These are phyloP conservation scores for Rubia balearica DNA, from an alignment of 305 asterid genomes.

Conservation along the genomic window DNA sequence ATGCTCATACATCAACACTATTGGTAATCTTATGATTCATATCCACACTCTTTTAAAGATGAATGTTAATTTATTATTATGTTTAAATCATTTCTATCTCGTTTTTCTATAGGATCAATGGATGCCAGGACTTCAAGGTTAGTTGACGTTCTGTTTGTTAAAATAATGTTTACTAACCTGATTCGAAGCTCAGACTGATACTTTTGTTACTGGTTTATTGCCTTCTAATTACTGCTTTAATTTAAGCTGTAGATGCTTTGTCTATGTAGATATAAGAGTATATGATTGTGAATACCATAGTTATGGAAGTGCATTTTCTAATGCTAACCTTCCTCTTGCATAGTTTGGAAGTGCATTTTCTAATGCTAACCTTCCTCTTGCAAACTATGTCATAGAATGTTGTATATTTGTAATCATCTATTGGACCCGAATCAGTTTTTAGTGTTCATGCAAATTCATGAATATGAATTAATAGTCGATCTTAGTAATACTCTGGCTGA, in stretches of 20 bases:
- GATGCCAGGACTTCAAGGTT: conserved; percentile 45
- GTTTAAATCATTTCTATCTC: conserved; percentile 7
- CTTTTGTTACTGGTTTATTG: not conserved
- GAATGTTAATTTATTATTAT: conserved; percentile 5
- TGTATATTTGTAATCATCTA: not conserved
- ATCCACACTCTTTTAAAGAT: not conserved
- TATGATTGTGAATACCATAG: not conserved
- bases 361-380: not conserved
- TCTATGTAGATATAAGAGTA: not conserved
- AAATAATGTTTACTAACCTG: not conserved
- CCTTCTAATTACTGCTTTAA: not conserved
- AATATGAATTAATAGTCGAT: not conserved
- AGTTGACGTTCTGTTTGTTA: conserved; percentile 13
- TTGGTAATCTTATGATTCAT: conserved; percentile 34
- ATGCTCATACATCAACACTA: conserved; percentile 32
- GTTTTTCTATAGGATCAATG: conserved; percentile 38
- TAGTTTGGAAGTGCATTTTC: conserved; percentile 5
- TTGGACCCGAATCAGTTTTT: not conserved
- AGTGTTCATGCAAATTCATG: not conserved
- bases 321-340: not conserved
- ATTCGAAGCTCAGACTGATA: not conserved
- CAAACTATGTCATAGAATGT: not conserved
- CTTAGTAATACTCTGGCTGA: not conserved
- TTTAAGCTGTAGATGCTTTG: not conserved
- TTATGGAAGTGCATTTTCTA: conserved; percentile 4